Base-by-base conservation (phyloP, 2,329 filamentous ascomycete species). In the Scedosporium minutisporum region DNA sequence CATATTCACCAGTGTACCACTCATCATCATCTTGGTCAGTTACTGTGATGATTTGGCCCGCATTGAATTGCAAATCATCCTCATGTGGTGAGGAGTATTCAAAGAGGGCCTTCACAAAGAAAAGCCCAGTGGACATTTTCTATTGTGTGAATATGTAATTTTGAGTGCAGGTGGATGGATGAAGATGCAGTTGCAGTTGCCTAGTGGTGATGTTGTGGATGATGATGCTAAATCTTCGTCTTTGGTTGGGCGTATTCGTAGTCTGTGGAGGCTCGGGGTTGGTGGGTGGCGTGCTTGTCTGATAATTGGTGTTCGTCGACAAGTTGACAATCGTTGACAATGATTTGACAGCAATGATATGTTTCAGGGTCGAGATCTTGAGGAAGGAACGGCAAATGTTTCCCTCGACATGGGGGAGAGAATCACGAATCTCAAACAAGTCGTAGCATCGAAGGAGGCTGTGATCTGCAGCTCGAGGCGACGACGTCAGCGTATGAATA, bases 81-180 rank as follows among this genome's bases (percentile, higher is more conserved):
- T 96, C 92, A 75, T 99, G 93, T 65, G 85, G 84, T 68, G 95
- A 97, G 73, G 83, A 81, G 80, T 99, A 99, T 74, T 97, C 93
- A 80, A 89, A 99, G 72, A 97, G 78, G 69, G 95, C 91, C 82
- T 93, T 96, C 80, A 99, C 95, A 78, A 91, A 96, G 82, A 96
- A 97, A 65, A 87, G 86, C 46, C 62, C 63, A 29, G 62, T 46
- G 38, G 65, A 60, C 65, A 66, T 66, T 62, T 44, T 65, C 53
- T 41, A 25, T n/a, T 51, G 51, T 51, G 58, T 33, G 46, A 48
- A 41, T 42, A 41, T 33, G 57, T n/a, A 44, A 33, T 18, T 38
- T 42, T 18, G 29, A 7, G n/a, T n/a, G 29, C n/a, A 18, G 9
- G 57, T 33, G 29, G 14, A 58, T 33, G 7, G 33, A 12, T 7